Base-by-base conservation (phyloP, 2,329 filamentous ascomycete genomes). In the Xylaria sp. region DNA sequence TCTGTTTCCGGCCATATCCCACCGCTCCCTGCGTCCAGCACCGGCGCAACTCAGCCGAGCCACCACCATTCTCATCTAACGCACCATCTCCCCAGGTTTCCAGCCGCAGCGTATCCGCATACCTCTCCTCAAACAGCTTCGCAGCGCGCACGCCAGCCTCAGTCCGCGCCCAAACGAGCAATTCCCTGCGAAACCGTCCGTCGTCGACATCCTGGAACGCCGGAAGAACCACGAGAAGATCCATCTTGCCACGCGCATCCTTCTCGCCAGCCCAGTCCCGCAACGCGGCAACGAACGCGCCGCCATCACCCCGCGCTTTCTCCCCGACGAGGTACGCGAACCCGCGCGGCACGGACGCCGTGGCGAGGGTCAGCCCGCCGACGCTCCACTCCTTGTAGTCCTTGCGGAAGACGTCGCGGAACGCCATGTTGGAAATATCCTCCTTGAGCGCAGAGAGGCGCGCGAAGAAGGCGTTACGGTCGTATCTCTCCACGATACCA, bases 371-470 rank as follows among this genome's bases (percentile, higher is more conserved):
- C 42, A 88, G 75, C 0, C 78, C 80, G 11, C 81, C 80, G 62
- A 88, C 87, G 11, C 80, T 80, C 92, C 92, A 96, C 75, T 92
- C 85, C 80, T 96, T 96, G 80, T 94, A 96, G 79, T 96, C 92
- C 77, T 95, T 95, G 69, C 91, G 84, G 59, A 95, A 79, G 44
- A 94, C 85, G 72, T 94, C 92, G 25, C 85, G 80, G 71, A 93
- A 78, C 42, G 79, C 81, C 51, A 96, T 79, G 0, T 75, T 72
- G 2, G 84, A 86, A 58, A 96, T 84, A 71, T 93, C 86, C 69
- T 88, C 85, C 78, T 94, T 94, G 5, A 92, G 89, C 5, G 78
- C 78, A 0, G 83, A 82, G 29, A 94, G 84, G 62, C 87, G 80
- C 4, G 84, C 76, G 75, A 87, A 92, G 77, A 90, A 92, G 3